Conservation (phyloP, 495 filamentous ascomycete genomes). For the Durotheca rogersii region DNA sequence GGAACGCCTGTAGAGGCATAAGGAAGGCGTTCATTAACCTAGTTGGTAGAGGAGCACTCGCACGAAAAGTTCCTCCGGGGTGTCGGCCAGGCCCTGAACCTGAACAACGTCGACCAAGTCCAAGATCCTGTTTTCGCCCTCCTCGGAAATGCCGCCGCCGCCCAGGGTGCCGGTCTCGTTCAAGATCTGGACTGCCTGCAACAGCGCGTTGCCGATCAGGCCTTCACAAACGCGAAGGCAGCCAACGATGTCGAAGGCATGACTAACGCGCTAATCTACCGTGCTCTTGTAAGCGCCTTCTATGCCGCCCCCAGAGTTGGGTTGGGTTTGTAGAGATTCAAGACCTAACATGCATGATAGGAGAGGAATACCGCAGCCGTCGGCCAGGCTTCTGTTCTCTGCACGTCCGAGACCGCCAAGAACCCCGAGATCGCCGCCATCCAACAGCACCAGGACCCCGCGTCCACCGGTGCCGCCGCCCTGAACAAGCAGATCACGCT, state of each 20-base stretch:
- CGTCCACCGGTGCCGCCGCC: constrained; percentile 49
- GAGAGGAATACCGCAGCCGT: constrained; percentile 64
- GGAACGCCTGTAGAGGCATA: background rate
- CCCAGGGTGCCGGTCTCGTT: constrained; percentile 56
- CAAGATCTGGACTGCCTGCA: constrained; percentile 63
- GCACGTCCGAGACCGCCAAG: constrained; percentile 57
- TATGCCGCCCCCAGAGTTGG: background rate
- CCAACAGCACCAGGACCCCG: constrained; percentile 66
- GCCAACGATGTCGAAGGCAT: constrained; percentile 57
- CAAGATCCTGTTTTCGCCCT: constrained; percentile 62
- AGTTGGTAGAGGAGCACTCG: constrained; percentile 55
- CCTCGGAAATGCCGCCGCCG: constrained; percentile 61
- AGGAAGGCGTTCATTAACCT: constrained; percentile 2
- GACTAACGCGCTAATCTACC: constrained; percentile 60
- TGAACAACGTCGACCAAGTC: constrained; percentile 63
- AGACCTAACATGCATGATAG: constrained; percentile 6
- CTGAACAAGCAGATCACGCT: constrained; percentile 58
- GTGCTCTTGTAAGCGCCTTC: constrained; percentile 43
- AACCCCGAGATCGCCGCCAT: constrained; percentile 69
- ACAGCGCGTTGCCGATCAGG: constrained; percentile 66
- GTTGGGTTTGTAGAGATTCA: background rate
- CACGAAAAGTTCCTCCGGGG: constrained; percentile 56
- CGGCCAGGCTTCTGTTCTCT: constrained; percentile 54
- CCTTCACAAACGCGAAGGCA: constrained; percentile 68
- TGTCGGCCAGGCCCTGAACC: constrained; percentile 47